Evolutionary conservation across 1,139 yeast genomes (phyloP), one percentile per base, ranked within the genome.

Genomic region (Zygosaccharomyces pseudobailii): DNA sequence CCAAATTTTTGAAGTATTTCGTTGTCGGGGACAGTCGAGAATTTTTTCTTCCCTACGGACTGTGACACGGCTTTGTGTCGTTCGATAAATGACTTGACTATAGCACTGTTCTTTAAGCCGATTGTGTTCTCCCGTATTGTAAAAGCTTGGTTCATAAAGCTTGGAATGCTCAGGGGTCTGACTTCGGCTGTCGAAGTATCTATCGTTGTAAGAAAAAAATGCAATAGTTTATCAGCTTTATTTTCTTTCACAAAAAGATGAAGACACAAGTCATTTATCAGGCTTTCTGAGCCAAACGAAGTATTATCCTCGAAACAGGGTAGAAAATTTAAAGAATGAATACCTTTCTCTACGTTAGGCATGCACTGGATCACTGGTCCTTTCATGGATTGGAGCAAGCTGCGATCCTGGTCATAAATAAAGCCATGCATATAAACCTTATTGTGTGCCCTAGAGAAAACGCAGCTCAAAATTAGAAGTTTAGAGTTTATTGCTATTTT

Each of bases 1-100:
- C 66, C 67, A 49, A 55, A 59, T 3, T 49, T 44, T 48, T 62
- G 63, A 23, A 62, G 54, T 5, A 38, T 31, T 21, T 54, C 52
- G 27, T 45, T 46, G 24, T 53, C 55, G 8, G 40, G 21, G 22
- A 28, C 27, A 5, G n/a, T 35, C 17, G 42, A 21, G 27, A 43
- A 23, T 13, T 23, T 20, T 7, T 40, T 5, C 17, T 20, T 17
- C 23, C 9, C 31, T 3, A 13, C 34, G 28, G 20, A 38, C 34
- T 7, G 45, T 50, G 37, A 8, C 20, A 37, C 22, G 19, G 21
- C 21, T 27, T 23, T 21, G 6, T 35, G 10, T 34, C 6, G 34
- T 19, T 27, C 22, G 23, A 27, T 19, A 19, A 38, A 24, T 9
- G 33, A 27, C 31, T 19, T 38, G 31, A 38, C 6, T 5, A 10